A percentile compares a stretch with the other conserved stretches of the same genome.
Conservation (phyloP, 2,329 filamentous ascomycete species). For the Alternaria sp. region DNA sequence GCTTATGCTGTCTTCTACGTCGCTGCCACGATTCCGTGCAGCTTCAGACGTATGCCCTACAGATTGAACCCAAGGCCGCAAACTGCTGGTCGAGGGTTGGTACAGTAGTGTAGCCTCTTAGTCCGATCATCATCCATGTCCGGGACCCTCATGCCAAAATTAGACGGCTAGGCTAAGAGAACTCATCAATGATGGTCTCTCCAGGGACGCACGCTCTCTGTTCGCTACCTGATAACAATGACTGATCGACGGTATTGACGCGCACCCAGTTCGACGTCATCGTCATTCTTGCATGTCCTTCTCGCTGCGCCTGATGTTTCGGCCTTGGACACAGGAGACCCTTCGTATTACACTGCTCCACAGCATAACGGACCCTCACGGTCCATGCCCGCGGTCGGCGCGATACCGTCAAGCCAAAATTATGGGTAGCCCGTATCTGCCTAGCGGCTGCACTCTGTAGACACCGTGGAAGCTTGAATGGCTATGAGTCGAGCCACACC, state of each 20-base stretch:
- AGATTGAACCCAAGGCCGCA: slow-evolving; percentile 5
- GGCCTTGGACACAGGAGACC: slow-evolving; percentile 4
- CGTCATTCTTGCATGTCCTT: background rate
- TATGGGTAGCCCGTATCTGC: slow-evolving; percentile 13
- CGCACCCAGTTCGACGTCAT: slow-evolving; percentile 8
- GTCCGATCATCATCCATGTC: slow-evolving; percentile 15
- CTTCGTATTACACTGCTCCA: slow-evolving; percentile 17
- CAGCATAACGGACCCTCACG: slow-evolving; percentile 10
- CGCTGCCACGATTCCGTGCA: slow-evolving; percentile 2
- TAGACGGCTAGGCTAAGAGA: slow-evolving; percentile 15
- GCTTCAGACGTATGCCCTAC: background rate
- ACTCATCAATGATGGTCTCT: slow-evolving; percentile 2
- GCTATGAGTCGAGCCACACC: slow-evolving; percentile 17
- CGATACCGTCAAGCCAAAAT: slow-evolving; percentile 20
- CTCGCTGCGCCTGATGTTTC: slow-evolving; percentile 23
- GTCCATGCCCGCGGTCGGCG: slow-evolving; percentile 20
- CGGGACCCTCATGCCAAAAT: slow-evolving; percentile 25
- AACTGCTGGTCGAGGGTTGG: slow-evolving; percentile 13
- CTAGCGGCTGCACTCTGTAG: slow-evolving; percentile 25
- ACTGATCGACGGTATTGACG: background rate
- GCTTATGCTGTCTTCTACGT: slow-evolving; percentile 6
- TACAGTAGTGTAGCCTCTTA: slow-evolving; percentile 9
- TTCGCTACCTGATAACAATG: slow-evolving; percentile 13
- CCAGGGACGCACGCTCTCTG: slow-evolving; percentile 3
- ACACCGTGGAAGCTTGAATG: slow-evolving; percentile 23